phyloP scores from a whole-genome alignment of 2,329 filamentous ascomycete genomes.

The Cryphonectria parasitica region DNA sequence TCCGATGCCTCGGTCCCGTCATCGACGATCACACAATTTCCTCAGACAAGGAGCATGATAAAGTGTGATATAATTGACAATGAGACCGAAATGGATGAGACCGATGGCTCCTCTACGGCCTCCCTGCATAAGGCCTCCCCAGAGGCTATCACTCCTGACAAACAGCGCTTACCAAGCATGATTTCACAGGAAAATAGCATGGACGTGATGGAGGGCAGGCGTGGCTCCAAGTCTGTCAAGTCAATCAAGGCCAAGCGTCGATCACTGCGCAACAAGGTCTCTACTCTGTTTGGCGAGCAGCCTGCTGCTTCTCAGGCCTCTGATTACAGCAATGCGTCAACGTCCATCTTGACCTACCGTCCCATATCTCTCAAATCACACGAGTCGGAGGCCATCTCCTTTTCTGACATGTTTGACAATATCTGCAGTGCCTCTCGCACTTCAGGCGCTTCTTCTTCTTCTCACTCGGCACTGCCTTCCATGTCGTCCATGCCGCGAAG shows the following conservation, averaged over 20 bases:
- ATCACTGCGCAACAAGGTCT: slow-evolving; percentile 25
- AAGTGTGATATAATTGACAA: background rate
- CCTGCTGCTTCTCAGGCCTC: background rate
- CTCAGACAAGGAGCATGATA: background rate
- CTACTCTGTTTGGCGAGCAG: slow-evolving; percentile 21
- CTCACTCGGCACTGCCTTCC: slow-evolving; percentile 8
- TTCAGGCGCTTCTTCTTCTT: background rate
- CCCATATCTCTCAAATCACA: slow-evolving; percentile 25
- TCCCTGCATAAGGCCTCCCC: background rate
- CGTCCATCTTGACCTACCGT: slow-evolving; percentile 7
- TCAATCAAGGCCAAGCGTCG: slow-evolving; percentile 1
- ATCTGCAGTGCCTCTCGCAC: slow-evolving; percentile 18
- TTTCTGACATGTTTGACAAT: slow-evolving; percentile 27
- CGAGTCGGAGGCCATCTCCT: slow-evolving; percentile 16
- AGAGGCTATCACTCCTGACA: background rate
- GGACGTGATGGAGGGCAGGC: background rate
- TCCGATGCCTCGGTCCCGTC: background rate
- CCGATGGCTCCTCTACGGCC: background rate
- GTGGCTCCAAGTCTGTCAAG: background rate
- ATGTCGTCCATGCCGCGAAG: background rate
- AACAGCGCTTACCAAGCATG: background rate
- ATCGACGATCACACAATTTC: background rate
- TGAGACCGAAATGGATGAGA: background rate
- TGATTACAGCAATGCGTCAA: background rate
- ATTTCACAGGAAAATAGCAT: background rate